A percentile compares a stretch with the other conserved stretches of the same genome.
Conservation (phyloP, 1,139 yeast species). For the Kodamaea sp. region DNA sequence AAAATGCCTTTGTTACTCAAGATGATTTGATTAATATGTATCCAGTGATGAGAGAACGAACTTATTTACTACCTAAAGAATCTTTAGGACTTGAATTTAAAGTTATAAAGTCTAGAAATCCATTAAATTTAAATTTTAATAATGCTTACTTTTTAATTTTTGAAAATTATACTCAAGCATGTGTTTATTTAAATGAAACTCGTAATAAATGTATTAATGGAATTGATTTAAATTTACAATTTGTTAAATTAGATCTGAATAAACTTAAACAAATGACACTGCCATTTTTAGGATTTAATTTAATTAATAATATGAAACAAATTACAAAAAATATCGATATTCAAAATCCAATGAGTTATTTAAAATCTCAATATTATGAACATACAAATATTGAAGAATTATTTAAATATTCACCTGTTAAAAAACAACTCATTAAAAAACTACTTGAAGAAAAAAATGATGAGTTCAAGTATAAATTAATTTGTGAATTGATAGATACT, state of each 20-base stretch:
- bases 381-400: constrained; percentile 11
- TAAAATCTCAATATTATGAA: constrained; percentile 3
- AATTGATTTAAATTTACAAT: constrained; percentile 39
- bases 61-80: constrained; percentile 21
- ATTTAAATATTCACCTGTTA: constrained; percentile 14
- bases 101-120: constrained; percentile 48
- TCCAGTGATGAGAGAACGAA: constrained; percentile 32
- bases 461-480: constrained; percentile 12
- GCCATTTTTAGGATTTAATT: constrained; percentile 20
- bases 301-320: constrained; percentile 2
- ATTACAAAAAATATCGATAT: constrained; percentile 2
- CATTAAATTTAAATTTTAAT: constrained; percentile 38
- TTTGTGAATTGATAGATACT: constrained; percentile 15
- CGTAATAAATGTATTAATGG: constrained; percentile 50
- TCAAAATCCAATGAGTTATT: constrained; percentile 9
- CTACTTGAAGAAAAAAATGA: constrained; percentile 7
- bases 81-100: constrained; percentile 26
- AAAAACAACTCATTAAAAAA: constrained; percentile 5
- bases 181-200: constrained; percentile 49
- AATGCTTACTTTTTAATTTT: constrained; percentile 54
- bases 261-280: constrained; percentile 26
- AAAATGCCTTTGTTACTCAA: constrained; percentile 32
- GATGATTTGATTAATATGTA: constrained; percentile 38
- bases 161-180: constrained; percentile 44
- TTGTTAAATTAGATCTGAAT: constrained; percentile 26